Evolutionary conservation across 108 stramenopile species (phyloP), one percentile per base, ranked within the genome.

Genomic region (Chaetoceros muelleri): DNA sequence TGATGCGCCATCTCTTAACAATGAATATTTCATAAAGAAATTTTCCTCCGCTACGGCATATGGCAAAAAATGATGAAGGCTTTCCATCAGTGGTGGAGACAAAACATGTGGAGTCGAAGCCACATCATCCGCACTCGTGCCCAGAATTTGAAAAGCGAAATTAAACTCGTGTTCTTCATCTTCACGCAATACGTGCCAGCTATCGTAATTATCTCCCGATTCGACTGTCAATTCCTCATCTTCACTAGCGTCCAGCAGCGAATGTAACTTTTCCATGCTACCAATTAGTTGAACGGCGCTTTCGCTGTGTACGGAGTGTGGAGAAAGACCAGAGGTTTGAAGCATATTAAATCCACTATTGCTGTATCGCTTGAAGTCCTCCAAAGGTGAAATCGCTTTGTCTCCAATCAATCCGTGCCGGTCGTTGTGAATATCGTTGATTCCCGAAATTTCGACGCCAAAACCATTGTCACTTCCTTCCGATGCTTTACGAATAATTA

Each of bases 71-170:
- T 67, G 65, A 22, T 79, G 68, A 1, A 90, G 57, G 55, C 80
- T 80, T 47, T 90, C 84, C 88, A 90, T 85, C 24, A 90, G 54
- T 5, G 84, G 84, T 0, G 88, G 88, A 47, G 68, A 70, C 24
- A 90, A 67, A 2, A 90, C 88, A 64, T 90, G 88, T 17, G 88
- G 88, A 7, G 58, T 48, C 0, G 81, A 60, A 10, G 58, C 28
- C 8, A 57, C 65, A 45, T 89, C 87, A 45, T 80, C 70, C 22
- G 70, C 77, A 19, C 61, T 64, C 0, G 87, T 89, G 24, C 87
- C 87, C 18, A 89, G 45, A 28, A 89, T 89, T 30, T 51, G 60
- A 73, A 89, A 89, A 3, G 66, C 74, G 18, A 78, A 48, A 0
- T 78, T 71, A 40, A 40, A 40, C 13, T 40, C 34, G 13, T 40